Evolutionary conservation across 2,329 filamentous ascomycete genomes (phyloP), one percentile per base, ranked within the genome.

Genomic region (Berkeleyomyces basicola): DNA sequence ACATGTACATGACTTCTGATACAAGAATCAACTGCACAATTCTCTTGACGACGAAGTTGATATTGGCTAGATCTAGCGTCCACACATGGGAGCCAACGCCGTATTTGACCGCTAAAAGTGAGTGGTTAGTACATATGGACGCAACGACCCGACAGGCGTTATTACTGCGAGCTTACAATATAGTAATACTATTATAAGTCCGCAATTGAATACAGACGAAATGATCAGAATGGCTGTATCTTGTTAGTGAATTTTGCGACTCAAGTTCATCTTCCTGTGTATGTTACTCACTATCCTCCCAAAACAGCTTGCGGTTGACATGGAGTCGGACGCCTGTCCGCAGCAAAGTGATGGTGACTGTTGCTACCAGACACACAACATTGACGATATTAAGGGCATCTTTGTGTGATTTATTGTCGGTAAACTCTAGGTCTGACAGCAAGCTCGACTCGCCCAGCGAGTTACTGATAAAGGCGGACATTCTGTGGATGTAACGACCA

Each of bases 1-100:
- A 65, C 44, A 71, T 72, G 64, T 72, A 73, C 37, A 69, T 68
- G 55, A 70, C 64, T 61, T 71, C 69, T 9, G 65, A 64, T 36
- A 70, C 64, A 53, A 67, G 69, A 62, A 70, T 70, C 59, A 66
- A 68, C 68, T 65, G 62, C 39, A 65, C 59, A 11, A 61, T 46
- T 31, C 37, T 60, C 39, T 61, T 49, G 44, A 65, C 47, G 6
- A 58, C 37, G 6, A 23, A 11, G n/a, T 61, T 60, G 36, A 65
- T 57, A 23, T 49, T 61, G 51, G 51, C 33, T 1, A 51, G 57
- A 33, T 59, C 40, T 5, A 61, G 37, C 4, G 55, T 42, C 64
- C 64, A 65, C 10, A 65, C 44, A 33, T 65, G 64, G 36, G 44
- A 33, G 16, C 64, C 64, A 11, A 65, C 51, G 43, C 64, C 64